A percentile compares a stretch with the other conserved stretches of the same genome.
Evolutionary conservation across 2,329 filamentous ascomycete genomes (phyloP).

Genomic region (Ceratocystis diversiconidia): DNA sequence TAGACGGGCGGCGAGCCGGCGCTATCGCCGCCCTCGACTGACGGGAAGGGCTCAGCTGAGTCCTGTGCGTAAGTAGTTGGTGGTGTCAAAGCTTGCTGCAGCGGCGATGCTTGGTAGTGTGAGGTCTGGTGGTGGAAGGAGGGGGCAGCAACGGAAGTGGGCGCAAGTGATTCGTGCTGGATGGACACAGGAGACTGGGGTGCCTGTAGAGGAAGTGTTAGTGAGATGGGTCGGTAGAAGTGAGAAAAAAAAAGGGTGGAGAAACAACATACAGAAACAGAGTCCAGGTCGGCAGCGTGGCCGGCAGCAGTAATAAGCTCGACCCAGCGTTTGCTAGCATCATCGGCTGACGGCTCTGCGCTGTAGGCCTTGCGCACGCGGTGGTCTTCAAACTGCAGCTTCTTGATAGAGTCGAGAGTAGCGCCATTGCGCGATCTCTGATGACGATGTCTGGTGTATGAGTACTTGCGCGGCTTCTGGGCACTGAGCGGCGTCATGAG

Average conservation of each 20-base stretch:
- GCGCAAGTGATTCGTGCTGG: constrained; percentile 47
- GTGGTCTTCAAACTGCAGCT: constrained; percentile 35
- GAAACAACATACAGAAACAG: constrained; percentile 58
- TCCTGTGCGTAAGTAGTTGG: constrained; percentile 51
- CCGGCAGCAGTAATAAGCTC: constrained; percentile 82
- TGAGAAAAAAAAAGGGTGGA: not conserved
- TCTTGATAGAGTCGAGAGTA: constrained; percentile 7
- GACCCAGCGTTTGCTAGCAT: constrained; percentile 86
- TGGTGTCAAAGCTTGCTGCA: constrained; percentile 82
- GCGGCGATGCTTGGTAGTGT: constrained; percentile 71
- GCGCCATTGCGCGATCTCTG: constrained; percentile 41
- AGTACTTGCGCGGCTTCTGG: constrained; percentile 68
- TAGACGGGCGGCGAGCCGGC: constrained; percentile 61
- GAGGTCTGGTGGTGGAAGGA: constrained; percentile 41
- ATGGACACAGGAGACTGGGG: constrained; percentile 52
- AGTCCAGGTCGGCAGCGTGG: constrained; percentile 65
- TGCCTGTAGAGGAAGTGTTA: constrained; percentile 30
- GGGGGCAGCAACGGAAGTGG: constrained; percentile 39
- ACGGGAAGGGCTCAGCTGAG: constrained; percentile 68
- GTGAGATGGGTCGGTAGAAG: not conserved
- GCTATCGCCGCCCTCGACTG: constrained; percentile 65
- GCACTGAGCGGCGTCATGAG: constrained; percentile 60
- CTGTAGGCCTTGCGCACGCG: constrained; percentile 71
- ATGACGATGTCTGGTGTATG: constrained; percentile 64
- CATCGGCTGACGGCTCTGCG: constrained; percentile 61